These are phyloP conservation scores for Mycena olivaceomarginata DNA, from an alignment of 768 basidiomycete species.

Conservation along the genomic window DNA sequence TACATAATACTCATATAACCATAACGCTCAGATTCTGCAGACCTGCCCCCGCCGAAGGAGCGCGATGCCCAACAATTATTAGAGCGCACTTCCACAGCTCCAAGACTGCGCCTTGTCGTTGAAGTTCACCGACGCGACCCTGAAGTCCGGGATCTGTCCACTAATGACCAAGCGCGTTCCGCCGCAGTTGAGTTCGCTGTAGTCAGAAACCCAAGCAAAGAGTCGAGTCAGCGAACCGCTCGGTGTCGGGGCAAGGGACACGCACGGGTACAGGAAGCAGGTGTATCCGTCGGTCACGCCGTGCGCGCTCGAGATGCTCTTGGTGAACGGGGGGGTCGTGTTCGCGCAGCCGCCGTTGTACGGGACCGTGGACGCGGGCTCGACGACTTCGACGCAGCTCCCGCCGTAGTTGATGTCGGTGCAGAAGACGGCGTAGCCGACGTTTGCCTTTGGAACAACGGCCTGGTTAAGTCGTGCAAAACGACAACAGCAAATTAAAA, in stretches of 20 bases:
- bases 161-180: neutral
- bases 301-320: constrained; percentile 2
- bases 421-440: constrained; percentile 3
- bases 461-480: no score
- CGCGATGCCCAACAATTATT: no score
- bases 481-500: no score
- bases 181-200: neutral
- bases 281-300: neutral
- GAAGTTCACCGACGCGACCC: neutral
- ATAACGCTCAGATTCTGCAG: no score
- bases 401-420: constrained; percentile 2
- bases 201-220: neutral
- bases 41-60: no score
- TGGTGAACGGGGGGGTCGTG: neutral
- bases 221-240: neutral
- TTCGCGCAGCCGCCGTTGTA: neutral
- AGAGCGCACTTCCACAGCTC: neutral
- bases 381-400: neutral
- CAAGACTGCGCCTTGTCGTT: neutral
- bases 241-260: no score
- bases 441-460: neutral
- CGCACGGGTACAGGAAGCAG: no score
- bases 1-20: no score
- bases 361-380: neutral
- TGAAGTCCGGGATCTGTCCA: constrained; percentile 7